A percentile compares a stretch with the other conserved stretches of the same genome.
Evolutionary conservation across 1,139 yeast species (phyloP).

Genomic region (Candida labiduridarum): DNA sequence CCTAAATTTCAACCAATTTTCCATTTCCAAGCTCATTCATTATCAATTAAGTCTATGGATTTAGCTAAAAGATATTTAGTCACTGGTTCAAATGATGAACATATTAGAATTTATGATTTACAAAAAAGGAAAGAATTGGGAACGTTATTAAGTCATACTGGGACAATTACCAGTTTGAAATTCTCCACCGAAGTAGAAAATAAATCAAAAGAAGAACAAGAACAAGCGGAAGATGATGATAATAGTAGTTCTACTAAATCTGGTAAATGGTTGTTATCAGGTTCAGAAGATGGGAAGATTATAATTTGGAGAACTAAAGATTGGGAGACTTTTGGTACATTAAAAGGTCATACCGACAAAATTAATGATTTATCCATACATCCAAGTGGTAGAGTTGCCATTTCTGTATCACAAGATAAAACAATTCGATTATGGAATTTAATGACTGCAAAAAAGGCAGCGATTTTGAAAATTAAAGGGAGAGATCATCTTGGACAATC

Average conservation of each 20-base stretch:
- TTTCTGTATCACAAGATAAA: conserved; percentile 83
- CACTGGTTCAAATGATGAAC: conserved; percentile 96
- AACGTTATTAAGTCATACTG: conserved; percentile 84
- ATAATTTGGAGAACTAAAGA: conserved; percentile 95
- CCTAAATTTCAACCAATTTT: conserved; percentile 89
- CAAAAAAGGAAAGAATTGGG: conserved; percentile 95
- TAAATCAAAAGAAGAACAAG: conserved; percentile 12
- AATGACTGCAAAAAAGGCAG: conserved; percentile 97
- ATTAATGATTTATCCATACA: conserved; percentile 87
- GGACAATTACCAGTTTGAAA: conserved; percentile 75
- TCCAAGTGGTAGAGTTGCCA: conserved; percentile 89
- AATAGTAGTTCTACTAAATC: conserved; percentile 29
- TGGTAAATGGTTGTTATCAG: conserved; percentile 88
- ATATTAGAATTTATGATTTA: conserved; percentile 88
- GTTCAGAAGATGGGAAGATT: conserved; percentile 88
- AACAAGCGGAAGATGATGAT: conserved; percentile 11
- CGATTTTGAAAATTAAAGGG: conserved; percentile 72
- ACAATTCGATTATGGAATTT: conserved; percentile 90
- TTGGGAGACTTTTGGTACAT: conserved; percentile 89
- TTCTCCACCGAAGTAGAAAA: conserved; percentile 58
- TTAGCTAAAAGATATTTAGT: conserved; percentile 83
- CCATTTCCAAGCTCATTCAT: conserved; percentile 93
- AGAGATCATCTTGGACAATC: conserved; percentile 63
- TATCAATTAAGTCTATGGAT: conserved; percentile 84
- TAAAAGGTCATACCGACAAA: conserved; percentile 82